A percentile compares a stretch with the other conserved stretches of the same genome.
Conservation (phyloP, 305 asterid species). For the Ruellia speciosa region DNA sequence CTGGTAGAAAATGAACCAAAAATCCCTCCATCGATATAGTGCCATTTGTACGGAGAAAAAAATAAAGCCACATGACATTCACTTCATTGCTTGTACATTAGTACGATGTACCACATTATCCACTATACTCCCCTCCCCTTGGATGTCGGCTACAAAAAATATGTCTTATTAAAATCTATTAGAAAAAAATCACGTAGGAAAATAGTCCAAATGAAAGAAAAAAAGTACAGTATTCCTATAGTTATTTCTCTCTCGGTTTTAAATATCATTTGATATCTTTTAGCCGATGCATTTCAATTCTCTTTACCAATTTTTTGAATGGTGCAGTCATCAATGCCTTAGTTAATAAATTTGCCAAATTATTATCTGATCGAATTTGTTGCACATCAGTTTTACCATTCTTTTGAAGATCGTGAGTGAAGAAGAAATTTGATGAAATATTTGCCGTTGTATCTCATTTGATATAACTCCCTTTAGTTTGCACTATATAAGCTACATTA, state of each 20-base stretch:
- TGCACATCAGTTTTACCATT: constrained; percentile 9
- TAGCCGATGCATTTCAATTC: neutral
- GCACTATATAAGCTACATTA: neutral
- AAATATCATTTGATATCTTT: neutral
- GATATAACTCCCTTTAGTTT: neutral
- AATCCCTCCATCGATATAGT: too few relatives aligned
- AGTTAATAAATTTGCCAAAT: constrained; percentile 6
- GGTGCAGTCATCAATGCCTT: neutral
- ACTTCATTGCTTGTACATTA: too few relatives aligned
- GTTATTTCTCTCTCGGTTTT: neutral
- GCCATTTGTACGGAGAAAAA: too few relatives aligned
- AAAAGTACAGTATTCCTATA: neutral
- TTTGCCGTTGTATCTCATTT: neutral
- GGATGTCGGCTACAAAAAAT: too few relatives aligned
- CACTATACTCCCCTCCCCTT: too few relatives aligned
- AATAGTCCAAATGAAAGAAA: neutral
- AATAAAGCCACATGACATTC: too few relatives aligned
- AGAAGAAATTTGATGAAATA: neutral
- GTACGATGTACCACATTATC: too few relatives aligned
- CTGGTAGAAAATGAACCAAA: too few relatives aligned
- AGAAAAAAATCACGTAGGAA: neutral
- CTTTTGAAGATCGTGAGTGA: neutral
- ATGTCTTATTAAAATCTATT: neutral
- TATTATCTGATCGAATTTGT: constrained; percentile 4
- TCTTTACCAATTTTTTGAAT: neutral